These are phyloP conservation scores for Xerocomus tenax DNA, from an alignment of 1,284 basidiomycete genomes.

Conservation along the genomic window DNA sequence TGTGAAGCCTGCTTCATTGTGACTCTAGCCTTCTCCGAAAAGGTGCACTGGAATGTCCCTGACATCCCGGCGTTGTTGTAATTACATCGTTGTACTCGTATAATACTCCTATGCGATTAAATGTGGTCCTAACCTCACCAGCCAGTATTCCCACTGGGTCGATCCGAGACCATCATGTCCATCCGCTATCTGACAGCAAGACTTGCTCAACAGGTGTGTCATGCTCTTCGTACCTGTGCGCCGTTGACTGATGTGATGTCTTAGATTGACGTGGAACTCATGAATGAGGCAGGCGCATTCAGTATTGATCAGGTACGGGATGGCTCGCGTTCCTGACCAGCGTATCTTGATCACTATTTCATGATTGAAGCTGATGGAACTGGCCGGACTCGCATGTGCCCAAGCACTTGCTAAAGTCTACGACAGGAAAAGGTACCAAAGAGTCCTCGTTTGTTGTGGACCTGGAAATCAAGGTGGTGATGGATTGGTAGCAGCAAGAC, in stretches of 20 bases:
- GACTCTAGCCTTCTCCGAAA: constrained; percentile 3
- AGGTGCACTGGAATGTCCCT: not conserved
- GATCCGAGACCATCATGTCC: constrained; percentile 41
- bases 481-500: constrained; percentile 91
- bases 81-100: constrained; percentile 8
- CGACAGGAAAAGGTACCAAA: constrained; percentile 52
- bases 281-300: constrained; percentile 78
- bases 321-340: not conserved
- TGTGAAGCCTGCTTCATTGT: constrained; percentile 33
- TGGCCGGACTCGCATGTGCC: constrained; percentile 94
- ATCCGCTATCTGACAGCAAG: constrained; percentile 70
- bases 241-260: not conserved
- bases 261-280: constrained; percentile 88
- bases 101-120: not conserved
- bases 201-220: constrained; percentile 68
- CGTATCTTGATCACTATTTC: not conserved
- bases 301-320: constrained; percentile 73
- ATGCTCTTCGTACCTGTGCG: not conserved
- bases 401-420: constrained; percentile 79
- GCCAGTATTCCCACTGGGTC: constrained; percentile 1
- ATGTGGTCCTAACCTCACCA: not conserved
- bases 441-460: constrained; percentile 88
- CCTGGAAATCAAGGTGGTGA: constrained; percentile 98
- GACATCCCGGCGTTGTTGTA: constrained; percentile 5
- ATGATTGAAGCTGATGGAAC: constrained; percentile 78